Base-by-base conservation (phyloP, 164 flowering plant genomes). In the Liriodendron chinense region DNA sequence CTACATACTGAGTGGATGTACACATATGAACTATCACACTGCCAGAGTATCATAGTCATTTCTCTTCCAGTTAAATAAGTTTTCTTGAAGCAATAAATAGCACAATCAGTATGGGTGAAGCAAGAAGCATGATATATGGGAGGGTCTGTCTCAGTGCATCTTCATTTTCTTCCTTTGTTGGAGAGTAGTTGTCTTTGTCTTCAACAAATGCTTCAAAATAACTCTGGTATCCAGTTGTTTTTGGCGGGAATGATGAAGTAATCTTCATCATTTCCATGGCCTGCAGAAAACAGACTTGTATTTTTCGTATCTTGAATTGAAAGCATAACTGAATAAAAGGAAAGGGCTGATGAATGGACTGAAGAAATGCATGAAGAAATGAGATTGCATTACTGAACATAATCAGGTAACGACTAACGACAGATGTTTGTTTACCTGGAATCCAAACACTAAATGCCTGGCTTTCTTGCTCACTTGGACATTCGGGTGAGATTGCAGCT, bases 191-290 rank as follows among this genome's bases (percentile, higher is more conserved):
- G 14, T 75, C 9, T 74, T 86, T 87, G 59, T 90, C 85, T 69
- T 84, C 83, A 53, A 92, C 69, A 79, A 93, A 94, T 34, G 95
- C 93, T 21, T 93, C 94, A 81, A 93, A 94, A 82, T 83, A 93
- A 65, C 82, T 82, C 81, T 85, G 84, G 83, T 86, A 93, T 57
- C 84, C 91, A 1, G 78, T 79, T 83, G 83, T 80, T 20, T 65
- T 82, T 18, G 79, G 34, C 61, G 85, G 47, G 59, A 23, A 47
- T 14, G 80, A 72, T 23, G 89, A 82, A 66, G 59, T 86, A 49
- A 93, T 80, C 86, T 89, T 94, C 97, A 94, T 79, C 87, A 88
- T 87, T 76, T 90, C 94, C 97, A 90, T 93, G 76, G 98, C 98
- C 98, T 94, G 85, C 48, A 73, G 28, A 21, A 22, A 22, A 74